These are phyloP conservation scores for Conticribra guillardii DNA, from an alignment of 108 stramenopile species.

Conservation along the genomic window DNA sequence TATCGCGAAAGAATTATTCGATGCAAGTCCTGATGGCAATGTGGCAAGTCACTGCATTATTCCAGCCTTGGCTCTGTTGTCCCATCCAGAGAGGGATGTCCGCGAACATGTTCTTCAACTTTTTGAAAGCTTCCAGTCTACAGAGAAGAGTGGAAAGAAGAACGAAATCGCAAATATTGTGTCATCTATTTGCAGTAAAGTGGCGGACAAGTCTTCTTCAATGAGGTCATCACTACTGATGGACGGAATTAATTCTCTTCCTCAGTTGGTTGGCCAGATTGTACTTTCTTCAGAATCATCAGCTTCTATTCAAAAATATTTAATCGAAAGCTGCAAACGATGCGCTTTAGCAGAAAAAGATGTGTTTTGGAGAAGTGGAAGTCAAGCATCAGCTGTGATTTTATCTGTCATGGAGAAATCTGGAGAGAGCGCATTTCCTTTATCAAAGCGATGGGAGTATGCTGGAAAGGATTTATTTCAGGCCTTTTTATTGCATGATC, in stretches of 20 bases:
- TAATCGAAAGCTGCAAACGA: constrained; percentile 28
- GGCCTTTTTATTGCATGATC: constrained; percentile 16
- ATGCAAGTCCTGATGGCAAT: constrained; percentile 11
- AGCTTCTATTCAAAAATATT: constrained; percentile 23
- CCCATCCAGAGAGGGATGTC: constrained; percentile 46
- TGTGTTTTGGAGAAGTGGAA: constrained; percentile 35
- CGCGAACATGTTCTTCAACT: constrained; percentile 49
- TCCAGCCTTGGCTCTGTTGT: constrained; percentile 52
- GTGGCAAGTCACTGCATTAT: constrained; percentile 42
- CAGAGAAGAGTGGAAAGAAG: background rate
- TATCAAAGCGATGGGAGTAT: constrained; percentile 60
- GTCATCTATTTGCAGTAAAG: constrained; percentile 36
- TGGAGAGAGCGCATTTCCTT: constrained; percentile 71
- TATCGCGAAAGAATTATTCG: constrained; percentile 32
- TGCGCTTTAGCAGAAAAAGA: constrained; percentile 27
- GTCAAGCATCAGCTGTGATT: constrained; percentile 47
- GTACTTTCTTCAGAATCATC: constrained; percentile 25
- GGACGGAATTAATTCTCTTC: constrained; percentile 52
- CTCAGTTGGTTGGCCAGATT: constrained; percentile 45
- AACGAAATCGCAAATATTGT: constrained; percentile 26
- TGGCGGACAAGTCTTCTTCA: constrained; percentile 53
- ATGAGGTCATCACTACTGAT: constrained; percentile 52
- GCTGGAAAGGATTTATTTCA: constrained; percentile 65
- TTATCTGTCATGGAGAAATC: constrained; percentile 67
- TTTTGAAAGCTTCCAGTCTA: constrained; percentile 43